Evolutionary conservation across 331 rosid genomes (phyloP).

Genomic region (Cucumis variabilis): DNA sequence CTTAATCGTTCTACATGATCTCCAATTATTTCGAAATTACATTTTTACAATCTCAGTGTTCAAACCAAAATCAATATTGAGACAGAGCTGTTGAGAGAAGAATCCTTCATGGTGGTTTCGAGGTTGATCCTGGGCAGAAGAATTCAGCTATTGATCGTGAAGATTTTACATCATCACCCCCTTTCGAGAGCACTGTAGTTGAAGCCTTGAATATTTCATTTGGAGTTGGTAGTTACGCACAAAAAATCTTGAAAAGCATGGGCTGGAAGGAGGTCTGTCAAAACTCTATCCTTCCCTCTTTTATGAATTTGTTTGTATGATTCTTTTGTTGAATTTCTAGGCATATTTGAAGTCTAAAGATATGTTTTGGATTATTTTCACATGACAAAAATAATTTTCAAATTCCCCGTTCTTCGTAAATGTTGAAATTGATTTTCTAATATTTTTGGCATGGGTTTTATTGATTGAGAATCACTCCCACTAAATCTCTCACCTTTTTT

Average conservation of each 20-base stretch:
- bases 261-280: constrained; percentile 89
- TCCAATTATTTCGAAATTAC: background rate
- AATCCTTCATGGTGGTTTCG: constrained; percentile 77
- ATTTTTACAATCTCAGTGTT: constrained; percentile 43
- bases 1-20: background rate
- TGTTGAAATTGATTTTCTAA: background rate
- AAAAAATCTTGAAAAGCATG: constrained; percentile 71
- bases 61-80: constrained; percentile 52
- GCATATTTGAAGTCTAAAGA: background rate
- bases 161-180: constrained; percentile 53
- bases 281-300: background rate
- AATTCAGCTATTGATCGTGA: constrained; percentile 30
- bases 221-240: constrained; percentile 79
- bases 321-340: background rate
- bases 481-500: too few relatives aligned
- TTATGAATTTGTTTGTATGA: background rate
- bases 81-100: constrained; percentile 96
- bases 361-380: too few relatives aligned
- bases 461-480: too few relatives aligned
- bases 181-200: constrained; percentile 59
- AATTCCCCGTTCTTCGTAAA: too few relatives aligned
- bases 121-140: constrained; percentile 91
- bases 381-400: too few relatives aligned
- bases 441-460: too few relatives aligned
- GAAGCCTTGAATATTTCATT: constrained; percentile 82